Percentiles rank a stretch among this genome's conserved stretches.
Conservation (phyloP, 441 rosid species). For the Bruguiera hainesii region DNA sequence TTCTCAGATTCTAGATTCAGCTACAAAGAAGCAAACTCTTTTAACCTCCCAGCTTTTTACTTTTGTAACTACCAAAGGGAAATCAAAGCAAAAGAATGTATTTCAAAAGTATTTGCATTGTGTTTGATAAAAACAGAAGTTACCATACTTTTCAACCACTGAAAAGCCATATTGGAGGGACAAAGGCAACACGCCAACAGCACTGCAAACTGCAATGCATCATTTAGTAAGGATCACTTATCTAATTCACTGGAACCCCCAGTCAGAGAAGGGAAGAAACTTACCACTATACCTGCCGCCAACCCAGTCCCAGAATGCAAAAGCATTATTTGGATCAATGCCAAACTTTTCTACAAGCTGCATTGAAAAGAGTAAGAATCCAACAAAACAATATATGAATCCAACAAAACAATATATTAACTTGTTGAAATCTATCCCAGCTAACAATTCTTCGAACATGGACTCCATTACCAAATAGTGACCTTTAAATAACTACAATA, state of each 20-base stretch:
- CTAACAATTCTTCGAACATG: not conserved
- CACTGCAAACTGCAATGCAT: slow-evolving; percentile 86
- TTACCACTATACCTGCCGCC: slow-evolving; percentile 99
- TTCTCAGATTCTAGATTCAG: too few species aligned
- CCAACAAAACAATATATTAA: not conserved
- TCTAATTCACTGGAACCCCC: slow-evolving; percentile 11
- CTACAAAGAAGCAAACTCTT: too few species aligned
- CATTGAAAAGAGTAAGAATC: slow-evolving; percentile 11
- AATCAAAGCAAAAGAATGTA: not conserved
- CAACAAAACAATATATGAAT: not conserved
- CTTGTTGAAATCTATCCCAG: not conserved
- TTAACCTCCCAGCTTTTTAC: too few species aligned
- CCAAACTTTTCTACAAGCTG: slow-evolving; percentile 98
- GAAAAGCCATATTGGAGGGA: slow-evolving; percentile 93
- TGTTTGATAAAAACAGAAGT: slow-evolving; percentile 21
- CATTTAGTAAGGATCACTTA: slow-evolving; percentile 21
- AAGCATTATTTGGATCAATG: slow-evolving; percentile 92
- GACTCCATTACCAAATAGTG: too few species aligned
- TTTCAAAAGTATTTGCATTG: not conserved
- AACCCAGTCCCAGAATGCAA: slow-evolving; percentile 99
- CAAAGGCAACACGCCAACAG: slow-evolving; percentile 91
- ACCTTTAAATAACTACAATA: too few species aligned
- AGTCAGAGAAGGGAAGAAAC: slow-evolving; percentile 24
- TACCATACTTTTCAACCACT: slow-evolving; percentile 82
- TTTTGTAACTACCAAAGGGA: too few species aligned